Conservation (phyloP, 2,329 filamentous ascomycete genomes). For the Ophidiomyces ophidiicola region DNA sequence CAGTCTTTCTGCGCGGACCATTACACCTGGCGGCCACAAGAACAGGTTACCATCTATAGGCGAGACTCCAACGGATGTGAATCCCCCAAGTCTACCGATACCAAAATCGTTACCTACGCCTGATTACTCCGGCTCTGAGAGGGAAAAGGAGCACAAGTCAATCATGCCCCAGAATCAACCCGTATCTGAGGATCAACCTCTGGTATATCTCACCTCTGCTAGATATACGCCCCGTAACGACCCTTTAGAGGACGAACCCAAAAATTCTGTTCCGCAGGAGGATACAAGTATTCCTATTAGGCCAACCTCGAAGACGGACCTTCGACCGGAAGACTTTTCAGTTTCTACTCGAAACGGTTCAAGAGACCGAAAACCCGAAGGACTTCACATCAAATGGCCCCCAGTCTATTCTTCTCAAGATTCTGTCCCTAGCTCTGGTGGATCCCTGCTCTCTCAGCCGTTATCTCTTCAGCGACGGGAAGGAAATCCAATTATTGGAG, state of each 20-base stretch:
- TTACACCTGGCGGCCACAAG: slow-evolving; percentile 49
- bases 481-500: slow-evolving; percentile 7
- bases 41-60: slow-evolving; percentile 67
- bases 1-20: slow-evolving; percentile 55
- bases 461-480: slow-evolving; percentile 3
- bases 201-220: slow-evolving; percentile 34
- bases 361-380: slow-evolving; percentile 64
- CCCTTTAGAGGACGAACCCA: slow-evolving; percentile 37
- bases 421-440: slow-evolving; percentile 1
- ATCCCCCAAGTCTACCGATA: slow-evolving; percentile 32
- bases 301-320: slow-evolving; percentile 3
- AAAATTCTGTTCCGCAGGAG: slow-evolving; percentile 55
- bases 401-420: slow-evolving; percentile 30
- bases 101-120: slow-evolving; percentile 33
- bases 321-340: not conserved
- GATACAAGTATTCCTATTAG: slow-evolving; percentile 43
- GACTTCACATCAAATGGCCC: slow-evolving; percentile 52
- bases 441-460: slow-evolving; percentile 5
- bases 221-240: slow-evolving; percentile 34
- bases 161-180: slow-evolving; percentile 20
- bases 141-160: slow-evolving; percentile 24
- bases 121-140: slow-evolving; percentile 38
- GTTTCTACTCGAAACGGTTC: slow-evolving; percentile 42
- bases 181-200: slow-evolving; percentile 21
- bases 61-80: slow-evolving; percentile 48